phyloP scores from a whole-genome alignment of 257 asterid genomes.

The Paulownia fortunei region DNA sequence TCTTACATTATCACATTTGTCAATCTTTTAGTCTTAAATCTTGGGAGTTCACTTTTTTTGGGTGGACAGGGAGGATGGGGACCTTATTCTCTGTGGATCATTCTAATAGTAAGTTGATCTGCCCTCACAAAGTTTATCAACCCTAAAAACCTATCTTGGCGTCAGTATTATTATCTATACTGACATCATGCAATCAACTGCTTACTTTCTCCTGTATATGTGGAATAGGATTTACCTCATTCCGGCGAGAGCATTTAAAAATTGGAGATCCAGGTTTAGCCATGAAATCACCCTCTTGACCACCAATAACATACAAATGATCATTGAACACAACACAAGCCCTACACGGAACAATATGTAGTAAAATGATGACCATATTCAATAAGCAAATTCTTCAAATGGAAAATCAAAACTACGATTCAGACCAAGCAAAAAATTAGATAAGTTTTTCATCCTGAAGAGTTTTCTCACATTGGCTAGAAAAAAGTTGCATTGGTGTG shows the following conservation, averaged over 20 bases:
- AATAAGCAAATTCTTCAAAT: conserved; percentile 24
- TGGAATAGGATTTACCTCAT: conserved; percentile 61
- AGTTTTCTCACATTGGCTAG: not conserved
- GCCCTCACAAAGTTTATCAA: not conserved
- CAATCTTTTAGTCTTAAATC: not conserved
- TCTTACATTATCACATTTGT: not conserved
- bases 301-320: conserved; percentile 71
- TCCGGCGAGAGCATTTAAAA: conserved; percentile 88
- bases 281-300: conserved; percentile 97
- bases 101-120: not conserved
- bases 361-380: not conserved
- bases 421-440: not conserved
- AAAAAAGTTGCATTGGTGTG: not conserved
- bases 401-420: not conserved
- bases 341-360: conserved; percentile 50
- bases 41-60: not conserved
- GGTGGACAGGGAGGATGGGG: not conserved
- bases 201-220: conserved; percentile 17
- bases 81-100: not conserved
- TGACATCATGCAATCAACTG: conserved; percentile 4
- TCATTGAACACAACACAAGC: conserved; percentile 81
- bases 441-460: not conserved
- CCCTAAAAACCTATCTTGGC: not conserved
- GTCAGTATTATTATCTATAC: conserved; percentile 15
- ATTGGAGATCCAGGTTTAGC: conserved; percentile 96